These are phyloP conservation scores for Hansenula lynferdii DNA, from an alignment of 1,139 yeast genomes.

Conservation along the genomic window DNA sequence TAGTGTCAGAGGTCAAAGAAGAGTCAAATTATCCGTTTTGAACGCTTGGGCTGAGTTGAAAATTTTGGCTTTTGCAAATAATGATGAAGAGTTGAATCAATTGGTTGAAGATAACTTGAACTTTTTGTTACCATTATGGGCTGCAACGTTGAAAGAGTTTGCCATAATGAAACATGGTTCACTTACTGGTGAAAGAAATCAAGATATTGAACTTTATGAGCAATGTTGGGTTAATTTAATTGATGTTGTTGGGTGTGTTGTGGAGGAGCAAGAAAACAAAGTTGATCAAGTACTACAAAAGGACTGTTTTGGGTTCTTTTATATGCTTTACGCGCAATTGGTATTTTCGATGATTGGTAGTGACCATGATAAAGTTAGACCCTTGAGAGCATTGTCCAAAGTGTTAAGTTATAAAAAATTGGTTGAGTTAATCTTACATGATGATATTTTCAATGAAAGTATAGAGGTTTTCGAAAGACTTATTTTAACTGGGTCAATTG, in stretches of 20 bases:
- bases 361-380: slow-evolving; percentile 31
- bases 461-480: slow-evolving; percentile 74
- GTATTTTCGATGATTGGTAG: slow-evolving; percentile 60
- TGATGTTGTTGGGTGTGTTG: slow-evolving; percentile 67
- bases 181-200: slow-evolving; percentile 18
- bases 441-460: slow-evolving; percentile 69
- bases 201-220: slow-evolving; percentile 52
- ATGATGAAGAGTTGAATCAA: slow-evolving; percentile 28
- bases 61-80: slow-evolving; percentile 37
- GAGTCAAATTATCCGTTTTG: slow-evolving; percentile 57
- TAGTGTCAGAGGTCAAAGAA: slow-evolving; percentile 19
- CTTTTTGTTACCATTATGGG: slow-evolving; percentile 73
- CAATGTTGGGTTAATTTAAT: slow-evolving; percentile 77
- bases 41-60: slow-evolving; percentile 88
- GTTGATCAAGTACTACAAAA: slow-evolving; percentile 40
- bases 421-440: slow-evolving; percentile 57
- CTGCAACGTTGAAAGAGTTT: slow-evolving; percentile 66
- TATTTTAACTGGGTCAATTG: slow-evolving; percentile 12
- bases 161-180: slow-evolving; percentile 60
- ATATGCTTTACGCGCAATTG: slow-evolving; percentile 80
- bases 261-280: slow-evolving; percentile 44
- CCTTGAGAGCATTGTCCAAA: slow-evolving; percentile 50
- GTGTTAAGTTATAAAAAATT: slow-evolving; percentile 56
- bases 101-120: slow-evolving; percentile 58
- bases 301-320: slow-evolving; percentile 71